Conservation (phyloP, 495 filamentous ascomycete species). For the Apodospora peruviana region DNA sequence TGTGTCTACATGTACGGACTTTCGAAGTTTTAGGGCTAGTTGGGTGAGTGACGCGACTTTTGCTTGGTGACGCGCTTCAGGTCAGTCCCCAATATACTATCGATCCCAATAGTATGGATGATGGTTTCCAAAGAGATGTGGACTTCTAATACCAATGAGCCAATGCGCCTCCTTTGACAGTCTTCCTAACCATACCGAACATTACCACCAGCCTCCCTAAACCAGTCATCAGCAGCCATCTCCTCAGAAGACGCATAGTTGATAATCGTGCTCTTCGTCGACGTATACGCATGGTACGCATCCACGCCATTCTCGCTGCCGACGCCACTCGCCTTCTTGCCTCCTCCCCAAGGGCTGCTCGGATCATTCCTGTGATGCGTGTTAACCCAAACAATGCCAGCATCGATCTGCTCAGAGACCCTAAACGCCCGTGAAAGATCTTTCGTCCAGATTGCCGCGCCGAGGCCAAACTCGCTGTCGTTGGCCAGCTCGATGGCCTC, state of each 20-base stretch:
- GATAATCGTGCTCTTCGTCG: constrained; percentile 52
- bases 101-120: too few relatives aligned
- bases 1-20: too few relatives aligned
- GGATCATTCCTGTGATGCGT: constrained; percentile 57
- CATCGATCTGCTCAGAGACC: constrained; percentile 49
- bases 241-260: constrained; percentile 47
- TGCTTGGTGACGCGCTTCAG: too few relatives aligned
- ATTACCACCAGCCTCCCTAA: constrained; percentile 34
- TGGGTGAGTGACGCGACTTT: too few relatives aligned
- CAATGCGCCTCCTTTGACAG: background rate
- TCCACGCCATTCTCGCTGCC: constrained; percentile 55
- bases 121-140: too few relatives aligned
- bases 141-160: background rate
- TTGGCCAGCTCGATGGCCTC: background rate
- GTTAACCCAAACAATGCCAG: constrained; percentile 59
- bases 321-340: constrained; percentile 46
- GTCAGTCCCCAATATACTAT: too few relatives aligned
- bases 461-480: background rate
- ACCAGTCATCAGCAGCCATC: constrained; percentile 43
- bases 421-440: constrained; percentile 54
- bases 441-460: constrained; percentile 51
- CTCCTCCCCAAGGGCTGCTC: constrained; percentile 56
- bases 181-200: constrained; percentile 39
- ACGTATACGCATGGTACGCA: constrained; percentile 53
- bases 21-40: too few relatives aligned